Base-by-base conservation (phyloP, 495 filamentous ascomycete genomes). In the Penicillium pancosmium region DNA sequence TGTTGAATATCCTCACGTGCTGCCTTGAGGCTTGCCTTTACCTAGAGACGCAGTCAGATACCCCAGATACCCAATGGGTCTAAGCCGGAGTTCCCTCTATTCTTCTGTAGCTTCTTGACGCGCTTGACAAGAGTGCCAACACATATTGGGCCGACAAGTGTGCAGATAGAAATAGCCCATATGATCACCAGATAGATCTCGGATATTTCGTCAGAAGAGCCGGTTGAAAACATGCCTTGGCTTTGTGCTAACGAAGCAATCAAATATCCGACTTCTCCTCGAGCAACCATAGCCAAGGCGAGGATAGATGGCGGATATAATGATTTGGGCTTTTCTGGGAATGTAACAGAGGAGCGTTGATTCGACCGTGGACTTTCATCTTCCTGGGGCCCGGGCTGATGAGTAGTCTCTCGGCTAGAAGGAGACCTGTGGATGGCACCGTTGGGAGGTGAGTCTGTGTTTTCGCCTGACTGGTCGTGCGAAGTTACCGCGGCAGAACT, bases 241-340 rank as follows among this genome's bases (percentile, higher is more conserved):
- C 79, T 82, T 53, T 88, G 73, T 0, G 86, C 88, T 4, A 91
- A 69, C 3, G 89, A 86, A 6, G 89, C 86, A 57, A 94, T 90
- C 19, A 93, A 72, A 55, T 91, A 90, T 0, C 89, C 90, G 25
- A 93, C 88, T 66, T 96, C 90, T 3, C 90, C 91, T 35, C 89
- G 81, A 0, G 91, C 84, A 0, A 88, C 82, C 89, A 93, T 93
- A 0, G 88, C 82, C 36, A 76, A 65, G 0, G 80, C 78, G 13
- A 91, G 61, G 8, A 91, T 84, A 0, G 79, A 69, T 2, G 85
- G 69, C 7, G 86, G 85, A 50, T 88, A 86, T 4, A 87, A 73
- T 5, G 84, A 86, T 35, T 78, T 74, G 0, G 81, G 80, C 33
- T 82, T 82, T 0, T 73, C 61, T 8, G 70, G 44, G 15, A 43